phyloP scores from a whole-genome alignment of 352 stramenopile genomes.

The Phytophthora ohioensis region DNA sequence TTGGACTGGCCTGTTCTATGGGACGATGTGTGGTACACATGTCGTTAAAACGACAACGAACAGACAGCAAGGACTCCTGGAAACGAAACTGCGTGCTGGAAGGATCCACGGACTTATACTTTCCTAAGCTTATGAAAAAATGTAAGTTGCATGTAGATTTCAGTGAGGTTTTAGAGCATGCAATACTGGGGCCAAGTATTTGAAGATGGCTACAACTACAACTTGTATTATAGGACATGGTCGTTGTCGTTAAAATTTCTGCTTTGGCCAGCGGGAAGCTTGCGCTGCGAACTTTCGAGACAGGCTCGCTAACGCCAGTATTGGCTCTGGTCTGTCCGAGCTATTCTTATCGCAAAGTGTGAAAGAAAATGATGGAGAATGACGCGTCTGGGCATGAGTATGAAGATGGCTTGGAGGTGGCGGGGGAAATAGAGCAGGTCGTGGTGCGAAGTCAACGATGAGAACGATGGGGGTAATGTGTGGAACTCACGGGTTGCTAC shows the following conservation, averaged over 20 bases:
- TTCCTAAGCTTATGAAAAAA: too few species aligned
- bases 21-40: slow-evolving; percentile 12
- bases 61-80: neutral
- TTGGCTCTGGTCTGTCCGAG: neutral
- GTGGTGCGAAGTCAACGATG: neutral
- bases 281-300: neutral
- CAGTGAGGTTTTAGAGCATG: too few species aligned
- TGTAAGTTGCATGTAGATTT: too few species aligned
- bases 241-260: too few species aligned
- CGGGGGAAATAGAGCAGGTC: neutral
- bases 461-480: too few species aligned
- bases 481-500: neutral
- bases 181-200: too few species aligned
- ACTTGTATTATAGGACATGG: too few species aligned
- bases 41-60: slow-evolving; percentile 9
- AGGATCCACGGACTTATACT: too few species aligned
- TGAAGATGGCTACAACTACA: too few species aligned
- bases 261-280: too few species aligned
- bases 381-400: slow-evolving; percentile 9
- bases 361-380: slow-evolving; percentile 6
- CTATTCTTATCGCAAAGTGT: slow-evolving; percentile 27
- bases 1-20: slow-evolving; percentile 14
- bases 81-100: too few species aligned
- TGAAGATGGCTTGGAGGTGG: slow-evolving; percentile 18
- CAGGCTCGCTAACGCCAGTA: neutral